A percentile compares a stretch with the other conserved stretches of the same genome.
phyloP scores from a whole-genome alignment of 345 rosid species.

The Moringa oleifera region DNA sequence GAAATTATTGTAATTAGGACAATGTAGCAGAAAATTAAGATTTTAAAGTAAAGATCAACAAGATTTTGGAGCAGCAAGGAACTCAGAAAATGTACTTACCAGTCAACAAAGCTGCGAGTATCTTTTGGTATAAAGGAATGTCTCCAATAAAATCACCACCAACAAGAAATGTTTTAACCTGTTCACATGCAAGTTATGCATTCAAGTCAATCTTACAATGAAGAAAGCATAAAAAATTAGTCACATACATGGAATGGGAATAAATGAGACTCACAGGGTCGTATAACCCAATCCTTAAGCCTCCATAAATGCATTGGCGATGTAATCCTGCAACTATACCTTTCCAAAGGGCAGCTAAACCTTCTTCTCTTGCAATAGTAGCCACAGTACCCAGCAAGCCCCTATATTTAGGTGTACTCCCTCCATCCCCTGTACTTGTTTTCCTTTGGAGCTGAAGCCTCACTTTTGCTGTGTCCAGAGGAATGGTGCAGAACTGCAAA shows the following conservation, averaged over 20 bases:
- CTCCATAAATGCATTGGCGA: slow-evolving; percentile 89
- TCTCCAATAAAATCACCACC: slow-evolving; percentile 77
- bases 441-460: slow-evolving; percentile 95
- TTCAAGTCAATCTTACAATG: slow-evolving; percentile 1
- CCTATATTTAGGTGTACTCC: slow-evolving; percentile 52
- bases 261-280: slow-evolving; percentile 68
- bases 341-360: slow-evolving; percentile 80
- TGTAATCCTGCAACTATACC: slow-evolving; percentile 89
- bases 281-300: slow-evolving; percentile 84
- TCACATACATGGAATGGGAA: slow-evolving; percentile 6
- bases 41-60: slow-evolving; percentile 6
- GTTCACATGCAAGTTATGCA: slow-evolving; percentile 22
- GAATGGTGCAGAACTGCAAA: slow-evolving; percentile 77
- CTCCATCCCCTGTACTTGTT: slow-evolving; percentile 46
- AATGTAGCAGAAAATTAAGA: slow-evolving; percentile 6
- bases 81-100: slow-evolving; percentile 40
- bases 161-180: slow-evolving; percentile 86
- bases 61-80: slow-evolving; percentile 12
- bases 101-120: slow-evolving; percentile 83
- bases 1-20: not conserved
- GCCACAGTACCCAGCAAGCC: slow-evolving; percentile 72
- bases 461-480: slow-evolving; percentile 92
- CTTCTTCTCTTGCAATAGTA: slow-evolving; percentile 90
- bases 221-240: not conserved
- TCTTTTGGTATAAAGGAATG: slow-evolving; percentile 75